Evolutionary conservation across 1,284 basidiomycete genomes (phyloP).

Genomic region (Ganoderma meredithae): DNA sequence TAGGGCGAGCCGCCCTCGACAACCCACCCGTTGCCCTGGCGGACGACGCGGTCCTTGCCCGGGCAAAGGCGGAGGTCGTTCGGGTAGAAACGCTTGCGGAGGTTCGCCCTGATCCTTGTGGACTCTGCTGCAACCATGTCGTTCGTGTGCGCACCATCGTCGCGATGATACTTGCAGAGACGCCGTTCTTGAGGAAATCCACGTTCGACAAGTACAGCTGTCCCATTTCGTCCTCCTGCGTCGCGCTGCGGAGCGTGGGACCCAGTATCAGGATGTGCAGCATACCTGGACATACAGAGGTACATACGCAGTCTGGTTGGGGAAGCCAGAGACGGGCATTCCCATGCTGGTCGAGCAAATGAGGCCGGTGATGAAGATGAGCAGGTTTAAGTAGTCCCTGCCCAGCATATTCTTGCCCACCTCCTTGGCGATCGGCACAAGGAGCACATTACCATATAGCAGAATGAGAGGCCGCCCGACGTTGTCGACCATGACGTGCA

Average conservation of each 20-base stretch:
- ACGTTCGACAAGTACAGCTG: slow-evolving; percentile 85
- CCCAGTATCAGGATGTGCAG: slow-evolving; percentile 7
- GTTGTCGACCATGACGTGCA: no score
- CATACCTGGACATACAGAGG: slow-evolving; percentile 15
- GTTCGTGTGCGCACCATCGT: slow-evolving; percentile 68
- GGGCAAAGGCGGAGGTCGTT: slow-evolving; percentile 53
- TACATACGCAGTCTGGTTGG: slow-evolving; percentile 93
- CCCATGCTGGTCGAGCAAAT: slow-evolving; percentile 98
- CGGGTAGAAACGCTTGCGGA: slow-evolving; percentile 56
- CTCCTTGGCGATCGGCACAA: slow-evolving; percentile 95
- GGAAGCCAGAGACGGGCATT: slow-evolving; percentile 97
- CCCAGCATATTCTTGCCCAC: slow-evolving; percentile 80
- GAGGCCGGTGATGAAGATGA: slow-evolving; percentile 92
- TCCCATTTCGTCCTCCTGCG: slow-evolving; percentile 95
- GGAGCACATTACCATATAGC: no score
- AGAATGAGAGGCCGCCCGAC: no score
- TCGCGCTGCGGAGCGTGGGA: slow-evolving; percentile 62
- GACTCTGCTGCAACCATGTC: slow-evolving; percentile 73
- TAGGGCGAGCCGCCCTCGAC: slow-evolving; percentile 51
- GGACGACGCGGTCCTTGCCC: slow-evolving; percentile 39
- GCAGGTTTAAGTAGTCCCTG: slow-evolving; percentile 73
- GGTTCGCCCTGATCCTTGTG: slow-evolving; percentile 52
- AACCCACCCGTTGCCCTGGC: slow-evolving; percentile 53
- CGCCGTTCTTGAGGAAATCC: slow-evolving; percentile 94
- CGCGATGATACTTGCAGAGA: slow-evolving; percentile 90